A percentile compares a stretch with the other conserved stretches of the same genome.
These are phyloP conservation scores for Neofusicoccum ribis DNA, from an alignment of 2,329 filamentous ascomycete genomes.

Conservation along the genomic window DNA sequence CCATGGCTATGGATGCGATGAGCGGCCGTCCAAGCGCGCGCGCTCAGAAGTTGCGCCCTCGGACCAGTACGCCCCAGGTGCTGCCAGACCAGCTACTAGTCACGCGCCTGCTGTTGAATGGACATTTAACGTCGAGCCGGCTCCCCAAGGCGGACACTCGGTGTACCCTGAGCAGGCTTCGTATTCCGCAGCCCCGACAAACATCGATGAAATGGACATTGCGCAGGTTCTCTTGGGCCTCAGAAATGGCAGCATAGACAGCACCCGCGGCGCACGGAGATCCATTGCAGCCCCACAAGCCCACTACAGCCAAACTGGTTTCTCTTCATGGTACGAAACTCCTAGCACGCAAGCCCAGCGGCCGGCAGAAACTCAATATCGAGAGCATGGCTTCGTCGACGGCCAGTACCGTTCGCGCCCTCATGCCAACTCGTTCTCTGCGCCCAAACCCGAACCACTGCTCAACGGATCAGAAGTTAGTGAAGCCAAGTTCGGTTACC, in stretches of 20 bases:
- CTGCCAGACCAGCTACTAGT: slow-evolving; percentile 49
- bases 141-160: neutral
- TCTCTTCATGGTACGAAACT: neutral
- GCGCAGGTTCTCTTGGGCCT: slow-evolving; percentile 14
- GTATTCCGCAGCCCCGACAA: neutral
- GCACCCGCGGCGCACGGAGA: neutral
- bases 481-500: neutral
- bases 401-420: neutral
- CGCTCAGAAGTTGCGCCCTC: slow-evolving; percentile 58
- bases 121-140: slow-evolving; percentile 26
- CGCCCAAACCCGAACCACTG: neutral
- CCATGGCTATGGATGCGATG: slow-evolving; percentile 29
- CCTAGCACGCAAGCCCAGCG: neutral
- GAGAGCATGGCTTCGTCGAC: neutral
- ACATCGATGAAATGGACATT: slow-evolving; percentile 13
- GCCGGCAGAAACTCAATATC: neutral
- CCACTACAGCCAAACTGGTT: neutral
- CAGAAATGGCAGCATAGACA: slow-evolving; percentile 15
- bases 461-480: neutral
- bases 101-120: slow-evolving; percentile 32
- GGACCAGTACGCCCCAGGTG: slow-evolving; percentile 36
- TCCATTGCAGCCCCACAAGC: slow-evolving; percentile 13
- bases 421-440: neutral
- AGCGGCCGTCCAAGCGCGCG: slow-evolving; percentile 60
- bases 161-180: neutral